Evolutionary conservation across 495 filamentous ascomycete species (phyloP), one percentile per base, ranked within the genome.

Genomic region (Trichoderma parareesei): DNA sequence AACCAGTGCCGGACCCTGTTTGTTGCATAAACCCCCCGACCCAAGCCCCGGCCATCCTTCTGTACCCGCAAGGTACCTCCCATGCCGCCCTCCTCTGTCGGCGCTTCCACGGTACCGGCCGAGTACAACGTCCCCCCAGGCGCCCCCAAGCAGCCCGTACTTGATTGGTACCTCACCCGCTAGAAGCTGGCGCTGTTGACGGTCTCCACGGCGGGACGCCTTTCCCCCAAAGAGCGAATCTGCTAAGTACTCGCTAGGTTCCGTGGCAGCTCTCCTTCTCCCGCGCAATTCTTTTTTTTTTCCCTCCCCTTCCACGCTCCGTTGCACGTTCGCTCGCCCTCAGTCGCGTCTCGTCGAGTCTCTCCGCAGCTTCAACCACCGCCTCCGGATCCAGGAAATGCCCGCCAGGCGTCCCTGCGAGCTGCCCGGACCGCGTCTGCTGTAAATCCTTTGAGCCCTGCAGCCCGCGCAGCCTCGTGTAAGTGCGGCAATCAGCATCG

Each of bases 271-370:
- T 44, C 61, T 43, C 43, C 42, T 16, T 20, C 40, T 13, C 61
- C 40, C 61, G 33, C 61, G 40, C 61, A 42, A 57, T 57, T 57
- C 41, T 63, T 44, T 48, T 63, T 40, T 63, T 63, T 63, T 63
- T 20, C 18, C 61, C 61, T 63, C 42, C 61, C 18, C 40, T 18
- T 46, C 42, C 42, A 11, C 61, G 35, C 7, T 48, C 53, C n/a
- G n/a, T 63, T 44, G 43, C 41, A 63, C 61, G n/a, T 63, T 27
- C 61, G 49, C 53, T 37, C 61, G 61, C 60, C 38, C 60, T 35
- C 60, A 41, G 61, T 44, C 61, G 43, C 61, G 61, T 37, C 40
- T 20, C 43, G n/a, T 16, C 27, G 38, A 37, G 43, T 9, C 43
- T 46, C 42, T 9, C 6, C 8, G 9, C 61, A 18, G 43, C 61